Percentiles rank a stretch among this genome's conserved stretches.
Evolutionary conservation across 306 rosid species (phyloP).

Genomic region (Glycine tomentella): DNA sequence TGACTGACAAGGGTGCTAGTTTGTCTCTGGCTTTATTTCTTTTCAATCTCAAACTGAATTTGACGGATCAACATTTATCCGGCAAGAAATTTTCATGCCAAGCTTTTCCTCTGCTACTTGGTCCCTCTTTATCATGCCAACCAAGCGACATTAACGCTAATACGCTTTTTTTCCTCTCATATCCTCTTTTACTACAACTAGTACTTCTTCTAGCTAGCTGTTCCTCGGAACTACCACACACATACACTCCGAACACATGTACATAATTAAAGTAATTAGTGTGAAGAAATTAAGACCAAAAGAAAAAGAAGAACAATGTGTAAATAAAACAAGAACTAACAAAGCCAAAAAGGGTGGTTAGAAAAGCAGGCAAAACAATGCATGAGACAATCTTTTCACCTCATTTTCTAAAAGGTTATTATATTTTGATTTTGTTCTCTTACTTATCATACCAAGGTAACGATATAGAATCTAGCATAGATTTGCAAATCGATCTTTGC

Average conservation of each 20-base stretch:
- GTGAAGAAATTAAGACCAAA: constrained; percentile 34
- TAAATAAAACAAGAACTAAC: constrained; percentile 5
- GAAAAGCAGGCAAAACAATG: constrained; percentile 39
- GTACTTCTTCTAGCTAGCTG: constrained; percentile 35
- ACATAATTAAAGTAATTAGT: constrained; percentile 44
- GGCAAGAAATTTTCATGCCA: constrained; percentile 68
- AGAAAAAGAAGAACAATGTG: constrained; percentile 22
- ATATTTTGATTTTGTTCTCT: constrained; percentile 43
- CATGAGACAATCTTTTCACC: constrained; percentile 40
- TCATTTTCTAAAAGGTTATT: constrained; percentile 48
- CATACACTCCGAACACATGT: constrained; percentile 1
- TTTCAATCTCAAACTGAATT: constrained; percentile 54
- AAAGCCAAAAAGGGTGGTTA: constrained; percentile 42
- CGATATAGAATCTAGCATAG: constrained; percentile 48
- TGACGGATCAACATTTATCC: constrained; percentile 61
- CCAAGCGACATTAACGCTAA: constrained; percentile 75
- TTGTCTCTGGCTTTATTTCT: constrained; percentile 61
- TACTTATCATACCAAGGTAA: constrained; percentile 43
- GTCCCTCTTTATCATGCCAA: constrained; percentile 87
- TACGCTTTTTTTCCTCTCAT: constrained; percentile 39
- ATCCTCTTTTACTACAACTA: constrained; percentile 12
- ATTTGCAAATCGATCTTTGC: constrained; percentile 30
- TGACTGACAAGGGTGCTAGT: constrained; percentile 68
- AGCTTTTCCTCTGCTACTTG: constrained; percentile 74
- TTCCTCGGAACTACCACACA: constrained; percentile 80